Percentiles rank a stretch among this genome's conserved stretches.
Conservation (phyloP, 2,329 filamentous ascomycete species). For the Fusarium cicatricum region DNA sequence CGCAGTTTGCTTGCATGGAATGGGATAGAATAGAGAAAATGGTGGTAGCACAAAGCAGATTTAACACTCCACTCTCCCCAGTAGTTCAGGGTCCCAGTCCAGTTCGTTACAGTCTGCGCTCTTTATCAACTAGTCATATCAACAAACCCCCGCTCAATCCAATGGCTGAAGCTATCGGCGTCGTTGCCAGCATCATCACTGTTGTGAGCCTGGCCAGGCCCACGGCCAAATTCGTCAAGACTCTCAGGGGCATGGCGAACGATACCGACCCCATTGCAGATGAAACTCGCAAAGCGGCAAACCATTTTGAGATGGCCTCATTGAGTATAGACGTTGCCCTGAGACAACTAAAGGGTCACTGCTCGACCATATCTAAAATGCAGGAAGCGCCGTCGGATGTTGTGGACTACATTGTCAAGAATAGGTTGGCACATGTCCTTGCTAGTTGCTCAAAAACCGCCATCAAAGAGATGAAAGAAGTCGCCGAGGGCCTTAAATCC, state of each 20-base stretch:
- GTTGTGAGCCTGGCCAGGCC: not conserved
- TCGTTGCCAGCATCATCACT: not conserved
- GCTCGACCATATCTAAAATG: not conserved
- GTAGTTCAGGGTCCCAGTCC: no score
- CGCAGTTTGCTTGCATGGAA: no score
- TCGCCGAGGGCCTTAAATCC: not conserved
- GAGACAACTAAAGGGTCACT: not conserved
- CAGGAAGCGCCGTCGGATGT: not conserved
- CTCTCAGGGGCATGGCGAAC: not conserved
- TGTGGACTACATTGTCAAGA: not conserved
- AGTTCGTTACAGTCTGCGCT: no score
- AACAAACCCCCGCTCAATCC: no score
- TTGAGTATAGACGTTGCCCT: not conserved
- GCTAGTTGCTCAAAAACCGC: not conserved
- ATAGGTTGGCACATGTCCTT: not conserved
- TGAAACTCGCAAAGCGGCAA: not conserved
- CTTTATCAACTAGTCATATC: no score
- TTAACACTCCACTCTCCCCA: no score
- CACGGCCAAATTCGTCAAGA: not conserved
- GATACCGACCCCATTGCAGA: not conserved
- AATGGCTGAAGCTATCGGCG: constrained; percentile 7
- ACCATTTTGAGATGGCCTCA: not conserved
- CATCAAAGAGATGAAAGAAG: not conserved
- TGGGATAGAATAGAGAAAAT: no score
- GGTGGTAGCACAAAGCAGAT: no score